Evolutionary conservation across 306 rosid genomes (phyloP).

Genomic region (Sophora flavescens): DNA sequence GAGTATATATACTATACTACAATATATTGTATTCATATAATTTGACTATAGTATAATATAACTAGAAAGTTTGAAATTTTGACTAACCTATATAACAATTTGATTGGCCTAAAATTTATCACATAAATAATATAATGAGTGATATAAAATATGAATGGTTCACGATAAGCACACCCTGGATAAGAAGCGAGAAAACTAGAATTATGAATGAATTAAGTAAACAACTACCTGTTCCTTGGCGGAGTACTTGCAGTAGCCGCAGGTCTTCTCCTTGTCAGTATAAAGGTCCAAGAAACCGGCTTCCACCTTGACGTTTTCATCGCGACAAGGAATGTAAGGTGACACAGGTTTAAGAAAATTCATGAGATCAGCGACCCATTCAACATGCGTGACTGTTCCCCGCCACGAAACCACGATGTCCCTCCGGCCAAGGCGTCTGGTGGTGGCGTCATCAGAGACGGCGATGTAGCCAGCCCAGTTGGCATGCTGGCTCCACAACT

Average conservation of each 20-base stretch:
- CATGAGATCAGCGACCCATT: slow-evolving; percentile 80
- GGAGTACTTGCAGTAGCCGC: slow-evolving; percentile 68
- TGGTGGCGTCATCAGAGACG: slow-evolving; percentile 61
- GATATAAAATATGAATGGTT: too few relatives aligned
- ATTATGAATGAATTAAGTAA: too few relatives aligned
- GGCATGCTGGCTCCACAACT: slow-evolving; percentile 74
- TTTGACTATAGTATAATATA: too few relatives aligned
- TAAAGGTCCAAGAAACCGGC: slow-evolving; percentile 81
- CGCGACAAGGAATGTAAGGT: slow-evolving; percentile 59
- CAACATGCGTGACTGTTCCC: slow-evolving; percentile 82
- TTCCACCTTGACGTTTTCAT: slow-evolving; percentile 61
- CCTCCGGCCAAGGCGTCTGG: slow-evolving; percentile 60
- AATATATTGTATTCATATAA: too few relatives aligned
- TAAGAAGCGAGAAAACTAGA: too few relatives aligned
- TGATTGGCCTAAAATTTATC: too few relatives aligned
- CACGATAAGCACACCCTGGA: too few relatives aligned
- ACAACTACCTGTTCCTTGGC: slow-evolving; percentile 67
- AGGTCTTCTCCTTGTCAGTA: slow-evolving; percentile 59
- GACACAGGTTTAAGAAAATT: slow-evolving; percentile 66
- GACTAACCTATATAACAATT: too few relatives aligned
- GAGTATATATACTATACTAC: too few relatives aligned
- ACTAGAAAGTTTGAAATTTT: too few relatives aligned
- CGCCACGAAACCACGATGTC: slow-evolving; percentile 78
- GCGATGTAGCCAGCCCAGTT: slow-evolving; percentile 87
- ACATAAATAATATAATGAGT: too few relatives aligned